A percentile compares a stretch with the other conserved stretches of the same genome.
Conservation (phyloP, 2,329 filamentous ascomycete genomes). For the Nemania sp. region DNA sequence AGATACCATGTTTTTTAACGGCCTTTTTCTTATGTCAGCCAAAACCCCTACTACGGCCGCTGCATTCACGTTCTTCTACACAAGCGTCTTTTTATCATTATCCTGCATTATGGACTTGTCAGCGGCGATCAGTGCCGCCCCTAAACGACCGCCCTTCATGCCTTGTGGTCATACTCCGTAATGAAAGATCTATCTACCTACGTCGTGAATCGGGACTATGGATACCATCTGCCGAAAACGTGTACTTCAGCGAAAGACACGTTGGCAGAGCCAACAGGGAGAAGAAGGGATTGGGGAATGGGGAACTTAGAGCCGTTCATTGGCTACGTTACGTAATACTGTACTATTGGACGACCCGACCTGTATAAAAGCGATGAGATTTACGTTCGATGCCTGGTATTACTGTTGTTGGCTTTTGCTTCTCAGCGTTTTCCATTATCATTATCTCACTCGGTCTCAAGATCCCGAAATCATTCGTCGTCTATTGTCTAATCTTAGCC, state of each 20-base stretch:
- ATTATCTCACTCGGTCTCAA: too few relatives aligned
- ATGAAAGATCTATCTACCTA: conserved; percentile 35
- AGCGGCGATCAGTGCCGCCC: conserved; percentile 13
- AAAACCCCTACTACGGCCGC: conserved; percentile 7
- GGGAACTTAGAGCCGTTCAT: too few relatives aligned
- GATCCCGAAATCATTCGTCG: too few relatives aligned
- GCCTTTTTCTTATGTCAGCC: conserved; percentile 20
- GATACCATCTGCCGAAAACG: conserved; percentile 3
- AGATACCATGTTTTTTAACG: conserved; percentile 27
- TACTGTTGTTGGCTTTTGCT: too few relatives aligned
- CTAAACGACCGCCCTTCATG: conserved; percentile 18
- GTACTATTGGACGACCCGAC: conserved; percentile 8
- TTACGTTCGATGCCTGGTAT: neutral
- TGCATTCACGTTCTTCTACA: conserved; percentile 20
- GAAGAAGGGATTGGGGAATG: conserved; percentile 5
- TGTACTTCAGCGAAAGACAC: neutral
- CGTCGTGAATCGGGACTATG: conserved; percentile 12
- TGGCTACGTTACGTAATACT: conserved; percentile 18
- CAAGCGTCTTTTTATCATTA: conserved; percentile 14
- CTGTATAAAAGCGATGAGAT: conserved; percentile 16
- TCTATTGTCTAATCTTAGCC: too few relatives aligned
- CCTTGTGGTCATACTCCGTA: conserved; percentile 33
- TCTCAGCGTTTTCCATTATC: too few relatives aligned
- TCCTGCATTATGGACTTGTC: conserved; percentile 13
- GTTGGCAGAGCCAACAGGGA: conserved; percentile 1